Percentiles rank a stretch among this genome's conserved stretches.
Conservation (phyloP, 1,284 basidiomycete species). For the Veloboletus limbatus region DNA sequence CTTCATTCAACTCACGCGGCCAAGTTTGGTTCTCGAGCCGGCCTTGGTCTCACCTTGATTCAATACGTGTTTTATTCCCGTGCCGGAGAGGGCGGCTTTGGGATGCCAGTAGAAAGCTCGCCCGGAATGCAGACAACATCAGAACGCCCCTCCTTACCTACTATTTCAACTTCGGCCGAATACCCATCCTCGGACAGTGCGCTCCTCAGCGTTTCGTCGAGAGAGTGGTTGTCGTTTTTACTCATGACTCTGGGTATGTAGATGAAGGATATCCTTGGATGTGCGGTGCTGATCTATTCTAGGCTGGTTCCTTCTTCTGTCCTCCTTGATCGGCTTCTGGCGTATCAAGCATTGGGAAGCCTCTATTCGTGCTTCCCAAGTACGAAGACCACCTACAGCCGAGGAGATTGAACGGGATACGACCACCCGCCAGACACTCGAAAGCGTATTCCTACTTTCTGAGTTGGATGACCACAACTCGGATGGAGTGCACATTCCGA, state of each 20-base stretch:
- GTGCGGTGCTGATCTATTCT: conserved; percentile 6
- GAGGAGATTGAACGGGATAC: conserved; percentile 48
- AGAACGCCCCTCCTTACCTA: conserved; percentile 13
- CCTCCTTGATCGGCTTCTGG: conserved; percentile 78
- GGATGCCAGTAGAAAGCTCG: conserved; percentile 3
- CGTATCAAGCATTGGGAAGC: conserved; percentile 80
- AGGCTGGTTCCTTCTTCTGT: conserved; percentile 89
- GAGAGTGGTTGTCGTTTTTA: conserved; percentile 86
- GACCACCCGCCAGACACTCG: conserved; percentile 46
- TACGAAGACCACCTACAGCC: conserved; percentile 35
- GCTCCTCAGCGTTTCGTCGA: conserved; percentile 39
- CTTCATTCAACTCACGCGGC: conserved; percentile 94
- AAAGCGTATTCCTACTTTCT: conserved; percentile 45
- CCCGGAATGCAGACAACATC: conserved; percentile 3
- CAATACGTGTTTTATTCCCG: conserved; percentile 77
- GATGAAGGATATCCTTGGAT: background rate
- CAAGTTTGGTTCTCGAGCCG: conserved; percentile 91
- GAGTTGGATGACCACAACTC: conserved; percentile 16
- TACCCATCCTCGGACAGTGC: conserved; percentile 14
- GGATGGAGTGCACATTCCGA: conserved; percentile 28
- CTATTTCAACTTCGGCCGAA: conserved; percentile 17
- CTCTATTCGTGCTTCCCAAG: conserved; percentile 50
- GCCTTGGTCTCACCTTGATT: conserved; percentile 92
- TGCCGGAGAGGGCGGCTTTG: conserved; percentile 28
- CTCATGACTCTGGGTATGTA: conserved; percentile 80